These are phyloP conservation scores for Moesziomyces globuligerus DNA, from an alignment of 1,284 basidiomycete genomes.

Conservation along the genomic window DNA sequence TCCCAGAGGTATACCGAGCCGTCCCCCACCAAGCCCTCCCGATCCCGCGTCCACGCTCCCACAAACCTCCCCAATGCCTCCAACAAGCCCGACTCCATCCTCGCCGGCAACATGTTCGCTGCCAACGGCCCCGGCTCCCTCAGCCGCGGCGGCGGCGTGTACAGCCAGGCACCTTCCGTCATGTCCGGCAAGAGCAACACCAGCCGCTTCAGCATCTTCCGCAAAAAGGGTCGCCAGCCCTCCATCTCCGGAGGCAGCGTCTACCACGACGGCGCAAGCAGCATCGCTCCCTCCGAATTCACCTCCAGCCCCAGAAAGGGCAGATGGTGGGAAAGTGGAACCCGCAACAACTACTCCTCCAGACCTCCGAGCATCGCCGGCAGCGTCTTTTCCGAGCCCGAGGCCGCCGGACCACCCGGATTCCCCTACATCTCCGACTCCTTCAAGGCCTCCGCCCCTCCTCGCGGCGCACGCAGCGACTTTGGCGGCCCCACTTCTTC, in stretches of 20 bases:
- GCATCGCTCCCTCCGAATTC: slow-evolving; percentile 38
- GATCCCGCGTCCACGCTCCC: slow-evolving; percentile 23
- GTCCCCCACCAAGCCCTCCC: slow-evolving; percentile 16
- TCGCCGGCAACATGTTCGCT: slow-evolving; percentile 55
- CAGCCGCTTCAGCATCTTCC: slow-evolving; percentile 48
- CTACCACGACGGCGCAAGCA: slow-evolving; percentile 47
- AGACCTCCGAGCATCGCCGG: slow-evolving; percentile 54
- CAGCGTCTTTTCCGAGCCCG: slow-evolving; percentile 59
- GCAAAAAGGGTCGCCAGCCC: slow-evolving; percentile 31
- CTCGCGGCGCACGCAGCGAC: slow-evolving; percentile 45
- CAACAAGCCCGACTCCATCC: slow-evolving; percentile 45
- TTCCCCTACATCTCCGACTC: slow-evolving; percentile 29
- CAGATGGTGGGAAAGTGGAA: slow-evolving; percentile 57
- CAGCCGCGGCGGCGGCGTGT: slow-evolving; percentile 6
- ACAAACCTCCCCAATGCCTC: slow-evolving; percentile 59
- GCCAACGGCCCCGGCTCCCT: slow-evolving; percentile 28
- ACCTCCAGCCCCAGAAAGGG: slow-evolving; percentile 23
- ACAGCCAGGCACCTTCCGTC: slow-evolving; percentile 42
- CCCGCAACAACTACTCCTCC: slow-evolving; percentile 33
- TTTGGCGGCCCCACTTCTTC: slow-evolving; percentile 34
- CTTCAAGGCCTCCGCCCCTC: slow-evolving; percentile 8
- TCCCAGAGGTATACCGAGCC: slow-evolving; percentile 62
- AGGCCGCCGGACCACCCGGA: slow-evolving; percentile 12
- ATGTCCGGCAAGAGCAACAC: slow-evolving; percentile 49
- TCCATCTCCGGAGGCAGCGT: slow-evolving; percentile 44